These are phyloP conservation scores for Termitomyces heimii DNA, from an alignment of 768 basidiomycete species.

Conservation along the genomic window DNA sequence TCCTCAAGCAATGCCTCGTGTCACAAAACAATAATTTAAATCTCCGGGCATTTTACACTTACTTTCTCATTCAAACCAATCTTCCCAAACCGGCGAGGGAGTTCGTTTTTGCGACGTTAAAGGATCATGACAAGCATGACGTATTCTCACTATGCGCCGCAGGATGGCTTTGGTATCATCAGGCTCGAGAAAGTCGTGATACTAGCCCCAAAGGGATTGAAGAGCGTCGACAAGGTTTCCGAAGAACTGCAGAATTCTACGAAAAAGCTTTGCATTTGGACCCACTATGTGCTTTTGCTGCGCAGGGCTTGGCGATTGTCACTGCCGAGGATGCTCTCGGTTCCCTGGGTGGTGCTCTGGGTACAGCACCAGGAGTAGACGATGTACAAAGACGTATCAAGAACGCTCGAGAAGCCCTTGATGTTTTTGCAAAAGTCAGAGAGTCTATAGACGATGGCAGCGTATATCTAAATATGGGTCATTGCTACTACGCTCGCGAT, in stretches of 20 bases:
- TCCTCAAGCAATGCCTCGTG: conserved; percentile 83
- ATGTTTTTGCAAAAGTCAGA: conserved; percentile 85
- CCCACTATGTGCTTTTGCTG: conserved; percentile 84
- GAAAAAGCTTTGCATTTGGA: conserved; percentile 87
- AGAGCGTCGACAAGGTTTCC: conserved; percentile 74
- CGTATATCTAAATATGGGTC: conserved; percentile 94
- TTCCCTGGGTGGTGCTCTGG: conserved; percentile 47
- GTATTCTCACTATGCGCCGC: conserved; percentile 88
- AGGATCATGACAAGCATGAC: conserved; percentile 82
- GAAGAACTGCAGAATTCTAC: conserved; percentile 84
- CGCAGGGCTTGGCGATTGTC: conserved; percentile 91
- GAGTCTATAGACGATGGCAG: conserved; percentile 79
- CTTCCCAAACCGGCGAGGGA: conserved; percentile 70
- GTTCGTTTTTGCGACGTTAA: conserved; percentile 85
- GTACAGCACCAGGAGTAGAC: conserved; percentile 42
- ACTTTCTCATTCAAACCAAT: conserved; percentile 83
- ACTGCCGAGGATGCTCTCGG: conserved; percentile 90
- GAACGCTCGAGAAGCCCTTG: conserved; percentile 83
- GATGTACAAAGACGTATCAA: conserved; percentile 61
- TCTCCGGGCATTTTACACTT: conserved; percentile 88
- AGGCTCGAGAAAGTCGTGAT: conserved; percentile 81
- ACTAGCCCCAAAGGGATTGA: conserved; percentile 47
- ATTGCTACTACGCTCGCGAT: conserved; percentile 88
- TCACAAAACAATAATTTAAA: conserved; percentile 78
- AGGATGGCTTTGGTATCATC: conserved; percentile 81